A percentile compares a stretch with the other conserved stretches of the same genome.
Conservation (phyloP, 306 rosid genomes). For the Dalbergia oliveri region DNA sequence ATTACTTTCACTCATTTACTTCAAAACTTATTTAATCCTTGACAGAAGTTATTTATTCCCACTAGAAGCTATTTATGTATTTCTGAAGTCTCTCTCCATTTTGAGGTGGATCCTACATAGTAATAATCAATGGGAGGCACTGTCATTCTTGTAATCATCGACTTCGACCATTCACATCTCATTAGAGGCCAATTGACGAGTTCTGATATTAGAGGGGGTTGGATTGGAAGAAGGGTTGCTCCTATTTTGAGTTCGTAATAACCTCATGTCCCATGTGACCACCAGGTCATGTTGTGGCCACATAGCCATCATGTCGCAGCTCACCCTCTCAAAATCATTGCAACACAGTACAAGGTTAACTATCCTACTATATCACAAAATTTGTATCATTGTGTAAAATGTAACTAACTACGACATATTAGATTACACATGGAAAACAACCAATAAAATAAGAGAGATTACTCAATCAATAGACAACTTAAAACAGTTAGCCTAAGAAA, state of each 20-base stretch:
- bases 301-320: neutral
- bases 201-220: too few relatives aligned
- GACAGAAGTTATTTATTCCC: neutral
- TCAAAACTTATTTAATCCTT: neutral
- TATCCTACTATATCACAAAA: conserved; percentile 18
- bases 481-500: conserved; percentile 27
- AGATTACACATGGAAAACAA: conserved; percentile 14
- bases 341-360: neutral
- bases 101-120: neutral
- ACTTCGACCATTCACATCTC: neutral
- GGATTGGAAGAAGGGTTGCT: neutral
- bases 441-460: conserved; percentile 28
- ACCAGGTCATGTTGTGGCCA: neutral
- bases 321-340: conserved; percentile 36
- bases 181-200: conserved; percentile 14
- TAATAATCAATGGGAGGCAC: neutral
- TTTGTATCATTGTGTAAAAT: conserved; percentile 19
- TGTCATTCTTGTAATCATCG: conserved; percentile 4
- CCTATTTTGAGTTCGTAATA: conserved; percentile 32
- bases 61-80: neutral
- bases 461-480: conserved; percentile 33
- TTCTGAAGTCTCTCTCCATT: neutral
- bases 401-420: conserved; percentile 8
- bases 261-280: neutral
- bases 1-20: conserved; percentile 1